phyloP scores from a whole-genome alignment of 2,329 filamentous ascomycete species.

The Colletotrichum horii region DNA sequence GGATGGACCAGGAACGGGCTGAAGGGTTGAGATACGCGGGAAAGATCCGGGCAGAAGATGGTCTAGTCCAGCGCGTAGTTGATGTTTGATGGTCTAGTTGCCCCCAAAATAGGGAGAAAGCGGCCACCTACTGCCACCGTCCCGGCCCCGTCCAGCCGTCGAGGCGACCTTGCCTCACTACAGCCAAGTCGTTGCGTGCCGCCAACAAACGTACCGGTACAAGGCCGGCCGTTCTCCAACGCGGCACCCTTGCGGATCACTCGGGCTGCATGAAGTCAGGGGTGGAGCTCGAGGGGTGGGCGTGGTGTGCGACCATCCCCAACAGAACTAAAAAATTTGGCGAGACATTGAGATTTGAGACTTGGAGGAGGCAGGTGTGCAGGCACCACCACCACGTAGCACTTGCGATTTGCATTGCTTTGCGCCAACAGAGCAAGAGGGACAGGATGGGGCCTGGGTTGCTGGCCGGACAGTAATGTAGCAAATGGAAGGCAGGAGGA shows the following conservation, averaged over 20 bases:
- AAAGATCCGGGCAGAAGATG: background rate
- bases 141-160: background rate
- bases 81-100: background rate
- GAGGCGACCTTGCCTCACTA: background rate
- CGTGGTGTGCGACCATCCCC: constrained; percentile 36
- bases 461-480: background rate
- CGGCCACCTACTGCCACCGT: background rate
- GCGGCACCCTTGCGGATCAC: constrained; percentile 19
- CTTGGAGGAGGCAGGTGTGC: background rate
- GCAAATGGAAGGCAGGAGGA: no score
- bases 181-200: background rate
- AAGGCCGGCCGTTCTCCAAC: constrained; percentile 25
- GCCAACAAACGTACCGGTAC: constrained; percentile 25
- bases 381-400: background rate
- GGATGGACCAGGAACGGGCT: background rate
- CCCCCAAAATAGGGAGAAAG: background rate
- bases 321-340: constrained; percentile 44
- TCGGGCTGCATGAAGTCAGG: constrained; percentile 21
- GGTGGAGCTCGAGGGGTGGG: constrained; percentile 20
- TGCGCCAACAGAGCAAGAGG: background rate
- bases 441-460: background rate
- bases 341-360: constrained; percentile 24
- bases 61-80: background rate
- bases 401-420: background rate
- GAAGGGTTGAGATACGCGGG: constrained; percentile 3